A percentile compares a stretch with the other conserved stretches of the same genome.
Conservation (phyloP, 2,329 filamentous ascomycete species). For the Fusarium pseudoanthophilum region DNA sequence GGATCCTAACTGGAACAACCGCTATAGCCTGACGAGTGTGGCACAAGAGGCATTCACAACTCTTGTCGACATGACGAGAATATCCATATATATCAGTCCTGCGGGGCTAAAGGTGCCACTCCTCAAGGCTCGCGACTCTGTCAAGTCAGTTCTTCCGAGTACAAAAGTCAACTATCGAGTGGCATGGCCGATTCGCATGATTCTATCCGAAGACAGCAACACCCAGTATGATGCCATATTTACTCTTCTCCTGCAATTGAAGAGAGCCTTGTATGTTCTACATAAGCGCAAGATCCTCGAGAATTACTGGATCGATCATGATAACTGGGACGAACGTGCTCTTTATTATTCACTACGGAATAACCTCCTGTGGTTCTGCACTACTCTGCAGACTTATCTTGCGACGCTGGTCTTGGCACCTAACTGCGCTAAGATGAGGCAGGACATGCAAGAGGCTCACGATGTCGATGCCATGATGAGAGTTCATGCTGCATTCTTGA, state of each 20-base stretch:
- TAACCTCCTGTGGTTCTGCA: conserved; percentile 81
- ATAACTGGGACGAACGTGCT: conserved; percentile 55
- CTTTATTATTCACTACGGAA: conserved; percentile 71
- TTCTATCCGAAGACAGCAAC: conserved; percentile 74
- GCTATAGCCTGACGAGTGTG: conserved; percentile 81
- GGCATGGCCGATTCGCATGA: conserved; percentile 74
- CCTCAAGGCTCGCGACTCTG: conserved; percentile 64
- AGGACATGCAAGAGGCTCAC: conserved; percentile 66
- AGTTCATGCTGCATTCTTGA: conserved; percentile 73
- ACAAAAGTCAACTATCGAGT: conserved; percentile 77
- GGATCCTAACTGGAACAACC: conserved; percentile 77
- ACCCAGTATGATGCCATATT: conserved; percentile 77
- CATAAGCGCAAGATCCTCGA: conserved; percentile 62
- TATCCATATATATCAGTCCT: conserved; percentile 67
- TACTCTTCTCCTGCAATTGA: conserved; percentile 80
- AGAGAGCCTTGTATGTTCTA: conserved; percentile 75
- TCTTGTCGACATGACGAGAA: conserved; percentile 67
- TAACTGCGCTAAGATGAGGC: conserved; percentile 65
- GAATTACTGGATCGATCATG: conserved; percentile 52
- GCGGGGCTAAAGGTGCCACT: conserved; percentile 55
- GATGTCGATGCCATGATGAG: conserved; percentile 86
- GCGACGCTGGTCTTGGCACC: conserved; percentile 76
- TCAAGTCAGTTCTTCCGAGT: conserved; percentile 66
- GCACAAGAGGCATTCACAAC: conserved; percentile 76
- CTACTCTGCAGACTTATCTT: conserved; percentile 79